Base-by-base conservation (phyloP, 495 filamentous ascomycete genomes). In the Apiosordaria backusii region DNA sequence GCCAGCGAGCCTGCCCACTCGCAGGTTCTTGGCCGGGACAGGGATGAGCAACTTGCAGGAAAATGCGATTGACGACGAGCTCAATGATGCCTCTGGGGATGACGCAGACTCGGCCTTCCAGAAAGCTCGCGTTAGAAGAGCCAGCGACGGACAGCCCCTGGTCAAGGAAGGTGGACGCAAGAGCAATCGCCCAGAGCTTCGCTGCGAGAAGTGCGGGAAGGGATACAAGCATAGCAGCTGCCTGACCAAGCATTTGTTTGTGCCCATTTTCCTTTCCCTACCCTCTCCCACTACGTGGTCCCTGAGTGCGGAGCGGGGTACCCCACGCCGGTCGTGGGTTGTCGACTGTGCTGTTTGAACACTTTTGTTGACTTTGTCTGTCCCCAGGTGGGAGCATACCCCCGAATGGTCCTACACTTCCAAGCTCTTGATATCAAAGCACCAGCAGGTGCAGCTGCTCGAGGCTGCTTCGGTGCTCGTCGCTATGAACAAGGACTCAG, bases 171-270 rank as follows among this genome's bases (percentile, higher is more conserved):
- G 68, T 13, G 64, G 86, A 71, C 92, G 89, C 77, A 89, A 87
- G 77, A 81, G 81, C 77, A 90, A 82, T 74, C 85, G 88, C 71
- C 86, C 87, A 71, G 94, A 97, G 76, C 85, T 99, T 74, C 90
- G 91, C 80, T 99, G 95, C 82, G 93, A 97, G 75, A 95, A 91
- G 80, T 99, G 95, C 84, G 95, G 95, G 79, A 99, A 99, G 85
- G 93, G 92, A 81, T 99, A 99, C 88, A 99, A 99, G 89, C 95
- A 99, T 87, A 94, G 94, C 88, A 98, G 96, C 85, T 99, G 95
- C 89, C 88, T 99, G 84, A 95, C 92, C 78, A 99, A 99, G 87
- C 95, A 99, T 89, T 92, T 97, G 95, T 99, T 89, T 88, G 95
- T 97, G 87, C 85, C 83, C 86, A 80, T 78, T 82, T 78, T 82